Evolutionary conservation across 2,329 filamentous ascomycete genomes (phyloP), one percentile per base, ranked within the genome.

Genomic region (Diaporthe citrichinensis): DNA sequence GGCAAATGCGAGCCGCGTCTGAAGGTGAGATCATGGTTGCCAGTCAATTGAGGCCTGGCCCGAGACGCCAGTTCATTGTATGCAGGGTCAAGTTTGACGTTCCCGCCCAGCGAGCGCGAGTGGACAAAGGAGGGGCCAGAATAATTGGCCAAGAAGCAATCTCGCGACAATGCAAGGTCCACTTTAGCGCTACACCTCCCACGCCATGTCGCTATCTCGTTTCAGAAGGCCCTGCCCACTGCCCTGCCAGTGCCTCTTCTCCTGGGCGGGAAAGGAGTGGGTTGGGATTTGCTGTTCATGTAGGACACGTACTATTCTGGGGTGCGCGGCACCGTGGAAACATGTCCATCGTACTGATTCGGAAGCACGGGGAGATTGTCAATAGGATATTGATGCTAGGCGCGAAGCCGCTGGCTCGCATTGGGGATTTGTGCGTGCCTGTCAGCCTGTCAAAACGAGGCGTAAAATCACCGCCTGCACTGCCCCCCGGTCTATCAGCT

Each of bases 141-240:
- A 65, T 65, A 61, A 61, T 62, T 73, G 71, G 71, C 58, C 71
- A 44, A 36, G 46, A 55, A 46, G n/a, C 58, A 65, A 65, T 73
- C 58, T 65, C 71, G 31, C 58, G 65, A 65, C 58, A 25, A 65
- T 65, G 36, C 58, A 46, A 23, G 46, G 46, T 25, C 71, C 71
- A 65, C 58, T 15, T 57, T 65, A 51, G 71, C 71, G 71, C 71
- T 65, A 36, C 41, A 53, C 36, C 55, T 49, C 57, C 55, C 44
- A 34, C 36, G 62, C 62, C 2, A 4, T 20, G 62, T 67, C 28
- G 20, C 31, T 39, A 28, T 69, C 34, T 69, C 49, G 65, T 69
- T 69, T 69, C 65, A 69, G 34, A 41, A 28, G n/a, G 1, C 17
- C n/a, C 55, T 46, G 39, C 51, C 67, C 51, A 71, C 23, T 51